Percentiles rank a stretch among this genome's conserved stretches.
phyloP scores from a whole-genome alignment of 805 yeast genomes.

The Scheffersomyces stipitis region DNA sequence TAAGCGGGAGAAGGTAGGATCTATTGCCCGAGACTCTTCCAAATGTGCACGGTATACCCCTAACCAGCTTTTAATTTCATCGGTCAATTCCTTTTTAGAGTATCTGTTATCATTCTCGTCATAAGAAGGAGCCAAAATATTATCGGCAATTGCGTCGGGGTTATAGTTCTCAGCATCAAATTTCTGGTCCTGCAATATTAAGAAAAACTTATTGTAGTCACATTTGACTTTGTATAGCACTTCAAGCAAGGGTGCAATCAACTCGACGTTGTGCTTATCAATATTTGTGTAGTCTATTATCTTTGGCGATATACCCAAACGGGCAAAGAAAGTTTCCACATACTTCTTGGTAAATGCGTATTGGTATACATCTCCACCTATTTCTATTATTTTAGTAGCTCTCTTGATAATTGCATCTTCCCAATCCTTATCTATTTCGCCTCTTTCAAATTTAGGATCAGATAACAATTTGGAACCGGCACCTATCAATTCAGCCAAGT shows the following conservation, averaged over 20 bases:
- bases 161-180: slow-evolving; percentile 10
- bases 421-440: slow-evolving; percentile 48
- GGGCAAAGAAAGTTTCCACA: slow-evolving; percentile 52
- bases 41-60: slow-evolving; percentile 46
- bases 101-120: slow-evolving; percentile 18
- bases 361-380: slow-evolving; percentile 66
- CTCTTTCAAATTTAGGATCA: slow-evolving; percentile 38
- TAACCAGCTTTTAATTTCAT: slow-evolving; percentile 53
- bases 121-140: slow-evolving; percentile 18
- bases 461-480: slow-evolving; percentile 56
- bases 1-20: slow-evolving; percentile 12
- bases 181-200: slow-evolving; percentile 52
- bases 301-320: slow-evolving; percentile 63
- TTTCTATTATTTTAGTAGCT: slow-evolving; percentile 63
- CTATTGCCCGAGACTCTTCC: slow-evolving; percentile 34
- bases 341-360: slow-evolving; percentile 59
- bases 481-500: slow-evolving; percentile 77
- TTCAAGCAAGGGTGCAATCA: slow-evolving; percentile 61
- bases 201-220: slow-evolving; percentile 81
- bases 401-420: slow-evolving; percentile 53
- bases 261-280: slow-evolving; percentile 39
- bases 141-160: slow-evolving; percentile 14
- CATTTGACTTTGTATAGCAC: slow-evolving; percentile 60
- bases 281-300: slow-evolving; percentile 32
- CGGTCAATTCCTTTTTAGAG: slow-evolving; percentile 39